phyloP scores from a whole-genome alignment of 2,329 filamentous ascomycete genomes.

The Myriosclerotinia scirpicola region DNA sequence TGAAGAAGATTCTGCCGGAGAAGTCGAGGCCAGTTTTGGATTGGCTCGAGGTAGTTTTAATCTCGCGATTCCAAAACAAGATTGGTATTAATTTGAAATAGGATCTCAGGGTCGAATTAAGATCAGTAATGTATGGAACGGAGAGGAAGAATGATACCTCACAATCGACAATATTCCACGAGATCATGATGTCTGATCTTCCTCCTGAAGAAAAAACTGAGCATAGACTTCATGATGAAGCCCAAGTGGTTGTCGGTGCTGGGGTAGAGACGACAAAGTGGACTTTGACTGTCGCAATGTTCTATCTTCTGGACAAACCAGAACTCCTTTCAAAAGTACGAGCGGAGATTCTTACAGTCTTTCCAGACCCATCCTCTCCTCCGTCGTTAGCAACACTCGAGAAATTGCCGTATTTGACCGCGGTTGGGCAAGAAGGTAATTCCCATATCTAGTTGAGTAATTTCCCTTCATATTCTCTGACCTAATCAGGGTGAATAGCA shows the following conservation, averaged over 20 bases:
- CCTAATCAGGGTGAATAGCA: background rate
- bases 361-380: slow-evolving; percentile 20
- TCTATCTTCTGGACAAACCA: slow-evolving; percentile 43
- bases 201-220: slow-evolving; percentile 42
- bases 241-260: slow-evolving; percentile 39
- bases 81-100: background rate
- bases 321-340: slow-evolving; percentile 39
- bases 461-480: background rate
- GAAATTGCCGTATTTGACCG: slow-evolving; percentile 39
- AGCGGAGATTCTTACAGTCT: slow-evolving; percentile 40
- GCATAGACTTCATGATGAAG: slow-evolving; percentile 41
- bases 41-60: slow-evolving; percentile 11
- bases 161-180: slow-evolving; percentile 37
- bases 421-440: slow-evolving; percentile 41
- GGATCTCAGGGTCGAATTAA: slow-evolving; percentile 16
- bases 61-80: background rate
- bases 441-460: background rate
- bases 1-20: slow-evolving; percentile 5
- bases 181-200: slow-evolving; percentile 33
- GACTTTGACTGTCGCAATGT: slow-evolving; percentile 41
- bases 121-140: slow-evolving; percentile 13
- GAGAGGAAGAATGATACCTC: background rate
- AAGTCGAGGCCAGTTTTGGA: background rate
- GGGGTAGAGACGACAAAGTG: slow-evolving; percentile 44
- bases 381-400: slow-evolving; percentile 33